Base-by-base conservation (phyloP, 2,329 filamentous ascomycete species). In the Exophiala sp. region DNA sequence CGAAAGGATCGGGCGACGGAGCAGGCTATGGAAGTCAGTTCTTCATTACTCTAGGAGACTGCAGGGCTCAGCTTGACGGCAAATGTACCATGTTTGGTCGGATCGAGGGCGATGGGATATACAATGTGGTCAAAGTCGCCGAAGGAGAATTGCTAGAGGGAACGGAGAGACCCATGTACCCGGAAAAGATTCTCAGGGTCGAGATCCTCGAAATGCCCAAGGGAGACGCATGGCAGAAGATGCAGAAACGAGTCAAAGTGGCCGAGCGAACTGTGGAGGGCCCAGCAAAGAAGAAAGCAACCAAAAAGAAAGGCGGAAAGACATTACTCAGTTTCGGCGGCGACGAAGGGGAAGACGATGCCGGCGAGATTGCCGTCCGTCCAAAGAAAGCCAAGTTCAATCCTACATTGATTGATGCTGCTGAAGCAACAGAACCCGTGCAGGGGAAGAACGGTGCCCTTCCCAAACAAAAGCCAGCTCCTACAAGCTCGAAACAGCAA, bases 11-110 rank as follows among this genome's bases (percentile, higher is more conserved):
- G 48, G 61, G 61, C 7, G 44, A 45, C 20, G 53, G 53, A 12
- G 87, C 88, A 57, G 86, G 91, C 42, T 97, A 97, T 73, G 89
- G 90, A 33, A 96, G 90, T 70, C 94, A 99, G 71, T 97, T 97
- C 78, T 99, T 99, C 75, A 86, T 99, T 58, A 97, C 94, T 0
- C 74, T 99, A 49, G 91, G 84, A 59, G 77, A 78, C 50, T 91
- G 87, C 67, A 79, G 91, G 20, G 85, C 90, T 21, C 91, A 97
- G 75, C 71, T 99, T 65, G 89, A 87, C 63, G 88, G 87, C 47
- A 89, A 89, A 72, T 96, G 96, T 70, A 97, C 94, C 0, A 75
- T 97, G 69, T 97, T 99, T 75, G 94, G 94, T 14, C 80, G 94
- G 52, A 82, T 99, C 41, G 90, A 88, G 34, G 94, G 92, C 24